Base-by-base conservation (phyloP, 139 green algal species). In the Nannochloris sp. region DNA sequence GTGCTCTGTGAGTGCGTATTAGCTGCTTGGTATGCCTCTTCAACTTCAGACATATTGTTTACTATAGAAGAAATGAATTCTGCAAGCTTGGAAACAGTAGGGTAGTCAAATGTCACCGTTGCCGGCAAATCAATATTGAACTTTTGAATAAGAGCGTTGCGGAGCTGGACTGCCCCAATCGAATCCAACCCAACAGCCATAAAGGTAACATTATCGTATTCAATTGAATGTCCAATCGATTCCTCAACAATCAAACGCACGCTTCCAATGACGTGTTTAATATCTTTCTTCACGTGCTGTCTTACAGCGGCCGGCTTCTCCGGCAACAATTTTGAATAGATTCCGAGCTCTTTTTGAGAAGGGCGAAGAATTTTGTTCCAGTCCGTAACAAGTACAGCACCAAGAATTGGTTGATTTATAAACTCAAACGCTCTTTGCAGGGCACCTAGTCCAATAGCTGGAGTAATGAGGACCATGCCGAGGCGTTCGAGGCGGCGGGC, bases 21-120 rank as follows among this genome's bases (percentile, higher is more conserved):
- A 19, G 37, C 37, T 12, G 9, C 37, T 12, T 45, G 37, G 12
- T 45, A 45, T 12, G 12, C 12, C 37, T 45, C 9, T 45, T 45
- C 12, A 12, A 45, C 12, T 19, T 12, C 36, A 95, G 71, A 76
- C 92, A 86, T 6, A 90, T 72, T 19, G 37, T 19, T n/a, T n/a
- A n/a, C n/a, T n/a, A n/a, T 51, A 19, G n/a, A n/a, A 27, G 33
- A 15, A 25, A 6, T 30, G 13, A 15, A 33, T 47, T 38, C 35
- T 23, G 70, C 59, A 4, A 90, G 57, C 6, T 70, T 63, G 1
- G 33, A 24, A 3, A 77, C 42, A 2, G 78, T 81, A 13, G 83
- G 83, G 70, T 86, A 73, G 60, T 90, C 83, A 36, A 89, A 89
- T 1, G 77, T 37, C 0, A 65, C 30, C 3, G 80, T 85, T 19